Base-by-base conservation (phyloP, 345 rosid genomes). In the Dipteronia sinensis region DNA sequence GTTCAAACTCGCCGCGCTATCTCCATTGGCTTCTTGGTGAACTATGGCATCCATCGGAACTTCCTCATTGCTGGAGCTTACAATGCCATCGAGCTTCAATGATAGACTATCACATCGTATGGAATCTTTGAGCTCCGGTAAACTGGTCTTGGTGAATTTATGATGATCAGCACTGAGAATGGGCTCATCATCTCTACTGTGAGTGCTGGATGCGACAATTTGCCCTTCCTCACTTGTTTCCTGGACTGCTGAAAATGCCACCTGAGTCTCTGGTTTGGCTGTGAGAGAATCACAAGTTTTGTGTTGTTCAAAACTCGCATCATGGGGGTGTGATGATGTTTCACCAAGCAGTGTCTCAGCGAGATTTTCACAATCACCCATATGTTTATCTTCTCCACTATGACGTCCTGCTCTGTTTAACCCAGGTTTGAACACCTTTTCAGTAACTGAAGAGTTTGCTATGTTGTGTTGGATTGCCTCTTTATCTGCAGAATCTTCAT, bases 1-100 rank as follows among this genome's bases (percentile, higher is more conserved):
- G 67, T 77, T 83, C 80, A 70, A 71, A 78, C 55, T 27, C 22
- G 73, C n/a, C 70, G 27, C 22, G 44, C 27, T 42, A 19, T 61
- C 86, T 81, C 51, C 78, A 22, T 70, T 38, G 65, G 13, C 68
- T 61, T 63, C 80, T 61, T 64, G 42, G 46, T 58, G 69, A 68
- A 77, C 74, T 49, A 22, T 29, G 67, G 63, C 77, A 19, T 44
- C 76, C 63, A 0, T 42, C 25, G 78, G 73, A 73, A 46, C 46
- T 71, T 72, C 71, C 78, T 61, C 67, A 65, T 59, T 74, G 76
- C 40, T 55, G 63, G 65, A 31, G 74, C 74, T 61, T 46, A 51
- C 22, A 31, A 69, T 23, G 47, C 25, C 59, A 59, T 68, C 76
- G 31, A 66, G 55, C 71, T 69, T 65, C 13, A 68, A 34, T 29